A percentile compares a stretch with the other conserved stretches of the same genome.
These are phyloP conservation scores for Gamsiella multidivaricata DNA, from an alignment of 192 early-diverging fungal genomes.

Conservation along the genomic window DNA sequence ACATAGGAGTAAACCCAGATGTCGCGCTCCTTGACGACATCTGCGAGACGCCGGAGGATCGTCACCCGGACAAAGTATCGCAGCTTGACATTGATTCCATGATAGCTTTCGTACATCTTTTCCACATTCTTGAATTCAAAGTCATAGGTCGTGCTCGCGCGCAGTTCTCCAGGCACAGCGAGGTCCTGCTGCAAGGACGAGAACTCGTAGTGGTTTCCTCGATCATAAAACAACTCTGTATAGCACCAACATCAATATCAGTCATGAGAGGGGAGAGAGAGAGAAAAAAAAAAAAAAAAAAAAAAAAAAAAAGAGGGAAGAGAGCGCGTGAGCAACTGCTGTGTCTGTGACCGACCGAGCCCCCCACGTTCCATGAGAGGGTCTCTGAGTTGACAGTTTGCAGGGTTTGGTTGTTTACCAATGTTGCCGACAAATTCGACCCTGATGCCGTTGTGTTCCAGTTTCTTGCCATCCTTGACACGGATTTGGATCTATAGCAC, in stretches of 20 bases:
- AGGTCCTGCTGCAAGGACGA: conserved; percentile 92
- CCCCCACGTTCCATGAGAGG: neutral
- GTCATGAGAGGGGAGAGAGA: neutral
- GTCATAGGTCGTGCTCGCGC: conserved; percentile 80
- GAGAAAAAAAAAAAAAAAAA: neutral
- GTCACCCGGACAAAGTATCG: conserved; percentile 98
- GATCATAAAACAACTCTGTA: conserved; percentile 93
- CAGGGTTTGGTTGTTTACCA: conserved; percentile 72
- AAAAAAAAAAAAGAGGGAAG: neutral
- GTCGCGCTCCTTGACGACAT: conserved; percentile 92
- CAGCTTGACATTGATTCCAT: conserved; percentile 98
- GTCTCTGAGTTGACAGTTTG: too few relatives aligned
- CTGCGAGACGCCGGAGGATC: conserved; percentile 83
- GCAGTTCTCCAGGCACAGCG: conserved; percentile 93
- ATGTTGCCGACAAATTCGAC: conserved; percentile 98
- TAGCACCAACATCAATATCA: neutral
- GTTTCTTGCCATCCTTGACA: conserved; percentile 87
- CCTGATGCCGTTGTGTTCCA: conserved; percentile 98
- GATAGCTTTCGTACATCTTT: conserved; percentile 98
- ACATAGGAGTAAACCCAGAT: conserved; percentile 99
- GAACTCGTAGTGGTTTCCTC: conserved; percentile 97
- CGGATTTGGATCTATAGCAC: conserved; percentile 79
- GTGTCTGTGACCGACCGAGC: neutral
- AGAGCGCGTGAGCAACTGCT: too few relatives aligned
- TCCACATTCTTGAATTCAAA: conserved; percentile 99